Conservation (phyloP, 1,284 basidiomycete species). For the Malassezia obtusa region DNA sequence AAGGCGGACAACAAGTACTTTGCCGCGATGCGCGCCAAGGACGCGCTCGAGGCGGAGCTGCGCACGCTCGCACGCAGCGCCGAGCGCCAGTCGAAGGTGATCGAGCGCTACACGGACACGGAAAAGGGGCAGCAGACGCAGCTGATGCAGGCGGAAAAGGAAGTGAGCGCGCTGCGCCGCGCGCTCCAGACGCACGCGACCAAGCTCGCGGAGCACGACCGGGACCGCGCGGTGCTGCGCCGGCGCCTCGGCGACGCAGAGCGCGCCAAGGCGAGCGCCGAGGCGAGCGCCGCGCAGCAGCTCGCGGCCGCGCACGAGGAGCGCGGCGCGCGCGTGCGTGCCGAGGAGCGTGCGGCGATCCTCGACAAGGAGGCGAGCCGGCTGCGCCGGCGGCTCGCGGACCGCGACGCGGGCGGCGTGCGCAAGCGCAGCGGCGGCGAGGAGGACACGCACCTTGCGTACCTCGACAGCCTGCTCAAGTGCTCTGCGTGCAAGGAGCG, state of each 20-base stretch:
- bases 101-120: conserved; percentile 62
- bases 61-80: conserved; percentile 59
- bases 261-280: conserved; percentile 17
- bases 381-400: conserved; percentile 29
- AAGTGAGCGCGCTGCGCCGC: conserved; percentile 48
- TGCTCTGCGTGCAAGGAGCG: conserved; percentile 81
- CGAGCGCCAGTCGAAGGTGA: conserved; percentile 67
- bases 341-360: conserved; percentile 24
- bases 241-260: conserved; percentile 20
- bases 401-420: conserved; percentile 28
- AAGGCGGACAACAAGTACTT: conserved; percentile 94
- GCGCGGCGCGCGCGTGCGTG: conserved; percentile 23
- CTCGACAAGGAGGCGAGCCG: conserved; percentile 32
- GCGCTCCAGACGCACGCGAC: conserved; percentile 28
- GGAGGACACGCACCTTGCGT: conserved; percentile 47
- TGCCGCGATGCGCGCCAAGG: conserved; percentile 77
- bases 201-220: conserved; percentile 41
- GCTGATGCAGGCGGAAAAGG: conserved; percentile 56
- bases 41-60: conserved; percentile 67
- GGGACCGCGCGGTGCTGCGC: conserved; percentile 39
- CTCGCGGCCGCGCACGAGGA: conserved; percentile 20
- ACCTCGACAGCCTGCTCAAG: conserved; percentile 68
- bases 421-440: conserved; percentile 18
- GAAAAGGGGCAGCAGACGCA: conserved; percentile 58
- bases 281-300: conserved; percentile 30